These are phyloP conservation scores for Aspergillus tubingensis DNA, from an alignment of 2,329 filamentous ascomycete species.

Conservation along the genomic window DNA sequence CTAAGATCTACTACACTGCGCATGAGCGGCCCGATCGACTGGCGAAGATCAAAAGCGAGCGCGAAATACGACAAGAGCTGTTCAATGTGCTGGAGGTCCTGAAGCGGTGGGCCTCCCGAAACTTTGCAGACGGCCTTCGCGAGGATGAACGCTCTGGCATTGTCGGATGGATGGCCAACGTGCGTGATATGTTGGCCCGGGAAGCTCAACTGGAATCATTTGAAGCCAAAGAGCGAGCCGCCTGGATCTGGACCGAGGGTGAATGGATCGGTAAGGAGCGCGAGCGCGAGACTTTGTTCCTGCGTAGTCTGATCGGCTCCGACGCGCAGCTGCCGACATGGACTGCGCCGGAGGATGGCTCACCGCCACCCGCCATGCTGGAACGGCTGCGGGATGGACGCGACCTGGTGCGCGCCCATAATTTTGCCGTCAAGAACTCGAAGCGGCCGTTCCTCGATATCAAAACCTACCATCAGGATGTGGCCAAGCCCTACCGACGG, in stretches of 20 bases:
- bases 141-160: conserved; percentile 77
- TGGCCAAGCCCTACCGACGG: conserved; percentile 87
- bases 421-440: conserved; percentile 81
- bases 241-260: conserved; percentile 77
- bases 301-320: conserved; percentile 68
- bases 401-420: conserved; percentile 83
- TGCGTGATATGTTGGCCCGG: conserved; percentile 72
- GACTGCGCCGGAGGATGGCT: conserved; percentile 57
- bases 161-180: conserved; percentile 74
- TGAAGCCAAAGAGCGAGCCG: conserved; percentile 70
- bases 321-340: conserved; percentile 66
- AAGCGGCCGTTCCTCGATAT: conserved; percentile 86
- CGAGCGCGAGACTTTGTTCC: conserved; percentile 78
- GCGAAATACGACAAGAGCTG: conserved; percentile 78
- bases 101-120: conserved; percentile 85
- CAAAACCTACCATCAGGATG: conserved; percentile 85
- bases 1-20: conserved; percentile 93
- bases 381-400: conserved; percentile 74
- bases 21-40: conserved; percentile 85
- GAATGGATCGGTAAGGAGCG: conserved; percentile 76
- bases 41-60: conserved; percentile 84
- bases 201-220: conserved; percentile 76
- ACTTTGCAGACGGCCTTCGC: conserved; percentile 79
- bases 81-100: conserved; percentile 85
- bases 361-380: conserved; percentile 67